Evolutionary conservation across 116 monocot genomes (phyloP).

Genomic region (Zostera marina): DNA sequence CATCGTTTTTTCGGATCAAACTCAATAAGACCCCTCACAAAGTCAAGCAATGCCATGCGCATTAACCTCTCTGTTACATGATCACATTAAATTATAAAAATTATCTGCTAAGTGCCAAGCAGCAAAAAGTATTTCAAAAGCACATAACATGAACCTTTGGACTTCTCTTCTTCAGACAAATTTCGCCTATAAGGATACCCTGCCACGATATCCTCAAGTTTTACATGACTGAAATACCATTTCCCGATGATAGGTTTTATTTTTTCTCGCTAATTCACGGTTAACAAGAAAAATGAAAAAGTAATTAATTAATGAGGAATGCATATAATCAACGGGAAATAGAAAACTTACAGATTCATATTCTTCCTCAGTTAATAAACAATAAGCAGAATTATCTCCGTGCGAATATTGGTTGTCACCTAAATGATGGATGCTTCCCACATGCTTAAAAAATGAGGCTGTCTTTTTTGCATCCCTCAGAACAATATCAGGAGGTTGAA

Average conservation of each 20-base stretch:
- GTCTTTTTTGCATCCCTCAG: constrained; percentile 72
- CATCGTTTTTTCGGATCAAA: constrained; percentile 94
- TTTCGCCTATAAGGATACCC: constrained; percentile 79
- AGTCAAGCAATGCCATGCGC: constrained; percentile 81
- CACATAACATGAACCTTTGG: constrained; percentile 32
- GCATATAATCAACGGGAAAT: neutral
- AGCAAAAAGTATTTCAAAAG: neutral
- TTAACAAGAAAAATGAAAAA: neutral
- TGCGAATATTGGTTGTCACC: constrained; percentile 13
- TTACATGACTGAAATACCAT: constrained; percentile 59
- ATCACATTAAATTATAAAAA: constrained; percentile 8
- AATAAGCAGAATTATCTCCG: constrained; percentile 31
- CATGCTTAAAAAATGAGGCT: constrained; percentile 66
- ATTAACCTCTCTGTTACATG: constrained; percentile 33
- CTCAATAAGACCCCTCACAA: constrained; percentile 84
- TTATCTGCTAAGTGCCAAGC: neutral
- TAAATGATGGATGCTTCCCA: constrained; percentile 48
- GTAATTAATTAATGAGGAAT: constrained; percentile 1
- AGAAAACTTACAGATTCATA: constrained; percentile 68
- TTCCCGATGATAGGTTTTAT: constrained; percentile 71
- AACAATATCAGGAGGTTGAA: constrained; percentile 78
- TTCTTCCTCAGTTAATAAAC: constrained; percentile 64
- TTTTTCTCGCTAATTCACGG: constrained; percentile 44
- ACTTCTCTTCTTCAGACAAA: constrained; percentile 54
- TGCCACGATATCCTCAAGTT: constrained; percentile 62